Evolutionary conservation across 176 grass and related monocot genomes (phyloP).

Genomic region (Calamus simplicifolius): DNA sequence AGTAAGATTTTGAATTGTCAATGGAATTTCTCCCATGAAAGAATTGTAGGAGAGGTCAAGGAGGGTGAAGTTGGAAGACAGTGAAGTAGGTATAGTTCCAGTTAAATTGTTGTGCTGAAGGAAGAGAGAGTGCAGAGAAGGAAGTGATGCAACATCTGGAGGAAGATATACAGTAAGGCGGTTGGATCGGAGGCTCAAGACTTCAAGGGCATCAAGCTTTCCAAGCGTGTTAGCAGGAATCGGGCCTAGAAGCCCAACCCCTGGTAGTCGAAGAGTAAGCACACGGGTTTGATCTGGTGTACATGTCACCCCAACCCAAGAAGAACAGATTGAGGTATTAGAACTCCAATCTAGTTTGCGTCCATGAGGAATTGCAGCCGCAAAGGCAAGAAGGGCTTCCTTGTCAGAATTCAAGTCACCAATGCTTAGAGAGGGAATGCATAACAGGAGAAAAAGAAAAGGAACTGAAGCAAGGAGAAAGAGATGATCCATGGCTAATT

Average conservation of each 20-base stretch:
- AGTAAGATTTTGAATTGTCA: slow-evolving; percentile 71
- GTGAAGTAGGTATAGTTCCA: slow-evolving; percentile 74
- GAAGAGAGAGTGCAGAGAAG: slow-evolving; percentile 80
- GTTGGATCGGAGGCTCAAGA: slow-evolving; percentile 90
- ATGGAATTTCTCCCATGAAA: slow-evolving; percentile 72
- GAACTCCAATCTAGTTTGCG: slow-evolving; percentile 86
- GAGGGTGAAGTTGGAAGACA: slow-evolving; percentile 67
- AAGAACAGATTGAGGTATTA: slow-evolving; percentile 52
- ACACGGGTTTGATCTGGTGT: slow-evolving; percentile 60
- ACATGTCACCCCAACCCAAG: slow-evolving; percentile 85
- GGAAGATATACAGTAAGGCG: slow-evolving; percentile 73
- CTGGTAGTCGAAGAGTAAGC: slow-evolving; percentile 58
- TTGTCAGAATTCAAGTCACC: slow-evolving; percentile 76
- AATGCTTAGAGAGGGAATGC: slow-evolving; percentile 31
- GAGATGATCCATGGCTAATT: slow-evolving; percentile 31
- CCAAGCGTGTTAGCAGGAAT: slow-evolving; percentile 70
- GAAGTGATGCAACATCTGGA: slow-evolving; percentile 80
- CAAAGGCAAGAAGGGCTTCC: slow-evolving; percentile 82
- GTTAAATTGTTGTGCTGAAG: slow-evolving; percentile 93
- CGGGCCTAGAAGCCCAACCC: slow-evolving; percentile 72
- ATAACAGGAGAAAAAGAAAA: slow-evolving; percentile 38
- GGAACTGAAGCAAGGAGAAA: slow-evolving; percentile 19
- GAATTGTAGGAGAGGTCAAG: slow-evolving; percentile 92
- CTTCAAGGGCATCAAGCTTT: slow-evolving; percentile 82
- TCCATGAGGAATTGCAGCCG: slow-evolving; percentile 65